Evolutionary conservation across 169 alveolate species (phyloP), one percentile per base, ranked within the genome.

Genomic region (Babesia ovis): DNA sequence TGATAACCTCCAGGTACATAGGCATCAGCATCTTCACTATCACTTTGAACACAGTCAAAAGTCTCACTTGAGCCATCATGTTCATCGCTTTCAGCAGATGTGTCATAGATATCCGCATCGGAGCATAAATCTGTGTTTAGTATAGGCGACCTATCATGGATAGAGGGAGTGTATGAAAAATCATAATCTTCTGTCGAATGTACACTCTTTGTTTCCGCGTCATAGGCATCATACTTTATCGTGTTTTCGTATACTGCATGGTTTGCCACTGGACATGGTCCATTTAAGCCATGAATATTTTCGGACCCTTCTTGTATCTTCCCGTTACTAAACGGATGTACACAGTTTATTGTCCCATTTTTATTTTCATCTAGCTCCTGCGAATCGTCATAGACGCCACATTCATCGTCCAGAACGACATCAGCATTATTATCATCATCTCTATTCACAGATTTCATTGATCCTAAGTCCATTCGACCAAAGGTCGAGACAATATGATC

Each of bases 1-100:
- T 96, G 98, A 81, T 96, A 96, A 8, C 98, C 98, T 35, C 97
- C 97, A 23, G 66, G 60, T 27, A 64, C 81, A 51, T 77, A 75
- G 16, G 83, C 45, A 20, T 58, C 43, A 0, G 86, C 16, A 39
- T 77, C 86, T 53, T 77, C 84, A 35, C 80, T 70, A 22, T 77
- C 86, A 39, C 86, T 77, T 27, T 62, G 32, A 25, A 48, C 62
- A 48, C 77, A 41, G 32, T 68, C 87, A 32, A 37, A 68, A 31
- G 54, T 25, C 11, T 62, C 83, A 29, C 83, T 72, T 29, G 37
- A 0, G 11, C 51, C 51, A 59, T 59, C 70, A 9, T 16, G 14
- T 23, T 64, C 51, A 18, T 60, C 56, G 27, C 70, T 42, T 31
- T 25, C 55, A 32, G 11, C 70, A 16, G 70, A 11, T 45, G 14